Evolutionary conservation across 768 basidiomycete species (phyloP).

Genomic region (Phanerochaete carnosa): DNA sequence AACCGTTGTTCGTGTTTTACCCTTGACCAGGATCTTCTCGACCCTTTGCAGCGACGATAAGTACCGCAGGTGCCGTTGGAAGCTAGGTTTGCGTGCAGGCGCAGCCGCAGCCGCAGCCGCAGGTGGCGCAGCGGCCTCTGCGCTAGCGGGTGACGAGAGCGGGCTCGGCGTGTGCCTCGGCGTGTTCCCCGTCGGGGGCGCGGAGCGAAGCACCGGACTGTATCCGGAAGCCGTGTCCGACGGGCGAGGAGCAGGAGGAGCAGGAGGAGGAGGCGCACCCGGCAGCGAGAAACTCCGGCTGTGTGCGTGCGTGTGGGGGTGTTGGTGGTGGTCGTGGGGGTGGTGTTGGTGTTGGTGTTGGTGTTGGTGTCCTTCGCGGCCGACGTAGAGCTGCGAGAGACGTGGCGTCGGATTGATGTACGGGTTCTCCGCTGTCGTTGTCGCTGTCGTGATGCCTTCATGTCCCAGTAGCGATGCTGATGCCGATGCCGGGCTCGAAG

Average conservation of each 20-base stretch:
- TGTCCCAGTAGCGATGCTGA: slow-evolving; percentile 11
- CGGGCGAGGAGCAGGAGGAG: too few species aligned
- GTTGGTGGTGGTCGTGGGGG: neutral
- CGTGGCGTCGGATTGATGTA: slow-evolving; percentile 36
- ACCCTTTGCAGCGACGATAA: slow-evolving; percentile 8
- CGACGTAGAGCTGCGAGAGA: slow-evolving; percentile 17
- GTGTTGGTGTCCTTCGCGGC: too few species aligned
- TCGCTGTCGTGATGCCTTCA: neutral
- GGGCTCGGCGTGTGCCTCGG: neutral
- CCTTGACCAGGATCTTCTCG: slow-evolving; percentile 9
- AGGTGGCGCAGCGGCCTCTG: neutral
- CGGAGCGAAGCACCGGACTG: too few species aligned
- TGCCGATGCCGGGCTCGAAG: too few species aligned
- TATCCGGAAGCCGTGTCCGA: too few species aligned
- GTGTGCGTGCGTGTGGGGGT: neutral
- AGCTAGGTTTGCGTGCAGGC: neutral
- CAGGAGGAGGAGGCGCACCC: neutral
- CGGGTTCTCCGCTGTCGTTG: slow-evolving; percentile 23
- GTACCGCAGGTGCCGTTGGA: slow-evolving; percentile 11
- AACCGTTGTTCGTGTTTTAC: slow-evolving; percentile 7
- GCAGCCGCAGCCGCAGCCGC: neutral
- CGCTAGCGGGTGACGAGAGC: slow-evolving; percentile 12
- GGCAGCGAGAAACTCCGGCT: neutral
- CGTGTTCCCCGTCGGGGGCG: too few species aligned
- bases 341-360: neutral